A percentile compares a stretch with the other conserved stretches of the same genome.
phyloP scores from a whole-genome alignment of 495 filamentous ascomycete species.

The Hypoxylon subgilvum region DNA sequence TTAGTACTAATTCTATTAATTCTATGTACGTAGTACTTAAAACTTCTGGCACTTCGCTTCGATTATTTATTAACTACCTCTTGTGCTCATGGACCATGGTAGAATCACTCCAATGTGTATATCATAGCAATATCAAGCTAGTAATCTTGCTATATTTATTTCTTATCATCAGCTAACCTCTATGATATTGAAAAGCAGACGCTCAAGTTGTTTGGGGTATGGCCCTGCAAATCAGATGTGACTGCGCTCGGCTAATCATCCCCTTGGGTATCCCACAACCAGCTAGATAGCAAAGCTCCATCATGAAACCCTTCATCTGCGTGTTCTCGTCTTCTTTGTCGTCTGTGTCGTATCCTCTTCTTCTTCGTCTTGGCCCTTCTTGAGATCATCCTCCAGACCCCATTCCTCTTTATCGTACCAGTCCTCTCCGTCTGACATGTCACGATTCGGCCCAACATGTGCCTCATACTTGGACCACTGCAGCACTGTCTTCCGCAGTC shows the following conservation, averaged over 20 bases:
- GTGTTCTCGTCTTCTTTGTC: slow-evolving; percentile 76
- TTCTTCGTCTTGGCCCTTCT: slow-evolving; percentile 91
- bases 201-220: too few relatives aligned
- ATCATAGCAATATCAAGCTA: too few relatives aligned
- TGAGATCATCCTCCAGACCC: slow-evolving; percentile 81
- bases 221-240: neutral
- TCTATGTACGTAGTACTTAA: too few relatives aligned
- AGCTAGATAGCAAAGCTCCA: too few relatives aligned
- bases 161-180: too few relatives aligned
- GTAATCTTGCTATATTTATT: too few relatives aligned
- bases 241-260: slow-evolving; percentile 14
- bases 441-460: slow-evolving; percentile 71
- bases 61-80: too few relatives aligned
- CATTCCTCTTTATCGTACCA: slow-evolving; percentile 94
- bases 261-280: slow-evolving; percentile 29
- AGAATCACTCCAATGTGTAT: too few relatives aligned
- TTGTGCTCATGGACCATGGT: too few relatives aligned
- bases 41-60: too few relatives aligned
- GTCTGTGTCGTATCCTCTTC: slow-evolving; percentile 77
- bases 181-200: too few relatives aligned
- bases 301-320: slow-evolving; percentile 52
- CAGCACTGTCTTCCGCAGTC: slow-evolving; percentile 77
- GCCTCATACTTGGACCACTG: slow-evolving; percentile 88
- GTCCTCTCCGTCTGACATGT: slow-evolving; percentile 90
- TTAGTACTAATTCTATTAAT: too few relatives aligned